A percentile compares a stretch with the other conserved stretches of the same genome.
These are phyloP conservation scores for Piloderma croceum DNA, from an alignment of 768 basidiomycete species.

Conservation along the genomic window DNA sequence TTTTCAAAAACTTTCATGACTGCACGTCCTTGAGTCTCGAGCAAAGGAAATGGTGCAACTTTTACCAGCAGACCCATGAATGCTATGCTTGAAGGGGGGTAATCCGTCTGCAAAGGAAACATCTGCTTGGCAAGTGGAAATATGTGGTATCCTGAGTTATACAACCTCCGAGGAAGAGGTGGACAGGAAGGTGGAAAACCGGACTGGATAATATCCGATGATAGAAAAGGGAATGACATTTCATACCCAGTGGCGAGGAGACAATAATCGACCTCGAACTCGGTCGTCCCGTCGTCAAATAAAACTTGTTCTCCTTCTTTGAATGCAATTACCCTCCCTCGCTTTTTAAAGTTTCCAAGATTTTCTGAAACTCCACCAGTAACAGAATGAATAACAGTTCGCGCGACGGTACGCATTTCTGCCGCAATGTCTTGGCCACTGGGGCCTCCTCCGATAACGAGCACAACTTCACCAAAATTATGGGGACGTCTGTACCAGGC, in stretches of 20 bases:
- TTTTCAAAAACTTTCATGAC: slow-evolving; percentile 50
- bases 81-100: slow-evolving; percentile 47
- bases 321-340: slow-evolving; percentile 40
- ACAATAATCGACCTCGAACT: slow-evolving; percentile 52
- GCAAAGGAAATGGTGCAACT: slow-evolving; percentile 69
- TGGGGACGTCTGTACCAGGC: slow-evolving; percentile 59
- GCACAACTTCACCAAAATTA: slow-evolving; percentile 31
- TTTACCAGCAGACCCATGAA: slow-evolving; percentile 58
- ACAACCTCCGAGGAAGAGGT: slow-evolving; percentile 44
- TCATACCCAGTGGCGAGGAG: slow-evolving; percentile 78
- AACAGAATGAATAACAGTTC: slow-evolving; percentile 52
- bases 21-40: slow-evolving; percentile 73
- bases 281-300: slow-evolving; percentile 55
- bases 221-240: slow-evolving; percentile 58
- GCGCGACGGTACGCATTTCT: slow-evolving; percentile 45
- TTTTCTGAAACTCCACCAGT: slow-evolving; percentile 30
- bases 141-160: slow-evolving; percentile 61
- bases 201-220: slow-evolving; percentile 26
- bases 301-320: slow-evolving; percentile 38
- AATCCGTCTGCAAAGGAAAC: slow-evolving; percentile 51
- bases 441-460: slow-evolving; percentile 51
- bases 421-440: slow-evolving; percentile 64
- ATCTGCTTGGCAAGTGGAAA: slow-evolving; percentile 70
- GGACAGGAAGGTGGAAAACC: slow-evolving; percentile 40
- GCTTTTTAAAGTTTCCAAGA: slow-evolving; percentile 31